Base-by-base conservation (phyloP, 2,329 filamentous ascomycete genomes). In the Calycina marina region DNA sequence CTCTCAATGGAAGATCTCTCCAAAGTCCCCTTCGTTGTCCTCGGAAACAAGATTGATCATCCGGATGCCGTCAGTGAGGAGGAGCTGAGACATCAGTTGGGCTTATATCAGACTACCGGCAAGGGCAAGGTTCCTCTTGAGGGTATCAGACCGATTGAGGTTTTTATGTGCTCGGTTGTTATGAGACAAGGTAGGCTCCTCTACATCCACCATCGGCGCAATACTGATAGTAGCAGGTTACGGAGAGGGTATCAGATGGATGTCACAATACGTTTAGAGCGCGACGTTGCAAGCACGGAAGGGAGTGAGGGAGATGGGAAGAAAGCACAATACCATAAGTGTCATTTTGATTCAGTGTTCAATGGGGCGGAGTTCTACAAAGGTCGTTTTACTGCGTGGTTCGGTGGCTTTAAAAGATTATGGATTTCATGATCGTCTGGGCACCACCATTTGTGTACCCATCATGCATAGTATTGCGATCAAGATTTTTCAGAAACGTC, bases 21-120 rank as follows among this genome's bases (percentile, higher is more conserved):
- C 56, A 94, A 93, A 68, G 90, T 93, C 6, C 90, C 90, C 34
- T 96, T 96, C 59, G 73, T 96, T 40, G 75, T 98, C 48, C 73
- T 98, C 42, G 90, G 90, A 49, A 98, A 98, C 75, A 98, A 98
- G 75, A 98, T 98, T 58, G 90, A 98, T 59, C 86, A 96, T 65
- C 86, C 86, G 33, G 81, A 92, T 48, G 90, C 90, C 41, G 77
- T 96, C 34, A 88, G 80, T 44, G 90, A 98, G 69, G 88, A 96
- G 51, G 84, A 94, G 64, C 71, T 96, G 53, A 74, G 90, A 58
- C 78, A 88, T 56, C 80, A 86, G 57, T 68, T 98, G 37, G 90
- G 90, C 41, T 62, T 98, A 52, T 96, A 92, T 63, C 88, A 96
- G 62, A 93, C 86, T 35, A 93, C 84, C 40, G 86, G 86, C 51